Evolutionary conservation across 768 basidiomycete genomes (phyloP).

Genomic region (Xanthoconium stramineum): DNA sequence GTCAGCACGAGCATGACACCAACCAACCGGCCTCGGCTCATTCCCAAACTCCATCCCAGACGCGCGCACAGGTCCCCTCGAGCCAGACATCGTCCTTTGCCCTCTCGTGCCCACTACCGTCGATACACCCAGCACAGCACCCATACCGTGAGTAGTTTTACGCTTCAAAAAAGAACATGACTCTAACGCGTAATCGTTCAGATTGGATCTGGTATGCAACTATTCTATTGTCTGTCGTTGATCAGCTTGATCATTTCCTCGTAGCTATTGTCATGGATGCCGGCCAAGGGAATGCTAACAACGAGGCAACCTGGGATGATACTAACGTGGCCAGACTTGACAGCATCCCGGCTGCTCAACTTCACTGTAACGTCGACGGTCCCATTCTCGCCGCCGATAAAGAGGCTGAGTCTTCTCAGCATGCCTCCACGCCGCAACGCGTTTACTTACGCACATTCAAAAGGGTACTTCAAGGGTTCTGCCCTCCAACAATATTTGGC

Average conservation of each 20-base stretch:
- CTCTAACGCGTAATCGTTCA: conserved; percentile 15
- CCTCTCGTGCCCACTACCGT: conserved; percentile 29
- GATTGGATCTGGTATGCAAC: conserved; percentile 48
- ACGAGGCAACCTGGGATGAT: conserved; percentile 47
- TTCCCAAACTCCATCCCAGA: conserved; percentile 19
- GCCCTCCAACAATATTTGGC: conserved; percentile 61
- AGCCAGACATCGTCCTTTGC: conserved; percentile 21
- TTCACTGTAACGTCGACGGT: conserved; percentile 52
- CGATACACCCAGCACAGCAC: conserved; percentile 12
- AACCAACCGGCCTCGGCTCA: conserved; percentile 11
- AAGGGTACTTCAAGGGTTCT: conserved; percentile 29
- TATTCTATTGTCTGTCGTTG: background rate
- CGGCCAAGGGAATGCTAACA: conserved; percentile 38
- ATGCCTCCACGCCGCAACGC: no score
- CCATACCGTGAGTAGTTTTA: conserved; percentile 49
- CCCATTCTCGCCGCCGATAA: conserved; percentile 45
- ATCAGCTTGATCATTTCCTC: background rate
- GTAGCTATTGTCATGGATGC: conserved; percentile 44
- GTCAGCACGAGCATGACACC: conserved; percentile 19
- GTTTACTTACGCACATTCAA: background rate
- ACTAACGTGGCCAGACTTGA: conserved; percentile 44
- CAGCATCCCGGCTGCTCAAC: conserved; percentile 40
- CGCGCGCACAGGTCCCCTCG: conserved; percentile 8
- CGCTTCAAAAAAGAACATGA: background rate
- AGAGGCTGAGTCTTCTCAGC: conserved; percentile 33